Base-by-base conservation (phyloP, 2,329 filamentous ascomycete genomes). In the Aspergillus japonicus region DNA sequence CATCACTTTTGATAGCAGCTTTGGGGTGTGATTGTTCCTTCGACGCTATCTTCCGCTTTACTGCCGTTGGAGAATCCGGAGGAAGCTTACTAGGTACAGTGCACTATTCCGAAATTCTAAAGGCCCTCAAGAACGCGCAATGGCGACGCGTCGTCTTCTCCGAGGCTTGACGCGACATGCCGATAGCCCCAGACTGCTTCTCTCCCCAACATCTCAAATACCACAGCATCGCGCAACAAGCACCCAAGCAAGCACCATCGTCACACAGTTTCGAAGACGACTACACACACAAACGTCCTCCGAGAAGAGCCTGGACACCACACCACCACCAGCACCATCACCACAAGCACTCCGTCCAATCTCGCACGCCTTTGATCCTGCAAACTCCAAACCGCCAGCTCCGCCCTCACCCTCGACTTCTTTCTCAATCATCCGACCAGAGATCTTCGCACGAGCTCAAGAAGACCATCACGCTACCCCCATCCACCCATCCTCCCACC, bases 311-410 rank as follows among this genome's bases (percentile, higher is more conserved):
- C 24, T 26, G 42, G 42, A 39, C 4, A 44, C 39, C 14, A 5
- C n/a, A 3, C 39, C 16, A 3, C 11, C 33, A 11, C 11, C 23
- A 21, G n/a, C 21, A 23, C 21, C 16, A 3, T 4, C 33, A 12
- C 12, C 23, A 21, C 23, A 35, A 8, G 5, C 48, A 12, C 56
- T 35, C 49, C 56, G 42, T 19, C 26, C 42, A 26, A 39, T 58
- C 16, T 14, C 24, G 24, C 60, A 63, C 35, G 61, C 61, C 10
- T 61, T 65, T 19, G 63, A 65, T 19, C 61, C 63, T 16, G 56
- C 55, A 16, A 29, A 39, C 11, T 49, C 2, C 29, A 14, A 48
- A 26, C n/a, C 42, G 2, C 19, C 3, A 5, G 5, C 21, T 14
- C 6, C 5, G 1, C 8, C n/a, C 26, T 12, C 42, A 5, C 21